Base-by-base conservation (phyloP, 495 filamentous ascomycete species). In the Apodospora peruviana region DNA sequence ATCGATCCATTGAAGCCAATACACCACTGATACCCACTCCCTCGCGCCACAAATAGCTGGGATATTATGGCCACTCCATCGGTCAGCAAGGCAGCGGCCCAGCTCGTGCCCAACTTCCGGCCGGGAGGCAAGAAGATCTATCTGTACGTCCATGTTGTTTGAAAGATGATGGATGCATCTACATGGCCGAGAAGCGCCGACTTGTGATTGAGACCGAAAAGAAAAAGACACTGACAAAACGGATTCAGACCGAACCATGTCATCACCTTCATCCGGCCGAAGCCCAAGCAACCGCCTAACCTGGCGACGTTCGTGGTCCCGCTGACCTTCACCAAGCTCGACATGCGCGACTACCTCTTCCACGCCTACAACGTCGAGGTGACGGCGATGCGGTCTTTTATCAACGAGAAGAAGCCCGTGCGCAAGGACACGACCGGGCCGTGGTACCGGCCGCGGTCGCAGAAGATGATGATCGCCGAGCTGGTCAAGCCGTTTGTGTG, bases 401-500 rank as follows among this genome's bases (percentile, higher is more conserved):
- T 96, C 64, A 79, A 87, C 65, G 80, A 86, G 61, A 74, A 78
- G 56, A 78, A 75, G 41, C 73, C 87, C 23, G 66, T 66, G 44
- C 76, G 70, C 43, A 71, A 70, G 41, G 76, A 72, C 45, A 57
- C 18, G 8, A 58, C 60, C 53, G 69, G 80, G 40, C 61, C 61
- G 41, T 70, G 65, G 60, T 75, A 68, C 59, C 78, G 89, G 20
- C 85, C 87, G 21, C 67, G 73, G 47, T 72, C 80, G 27, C 75
- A 83, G 53, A 96, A 96, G 81, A 86, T 80, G 65, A 96, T 96
- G 91, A 89, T 85, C 22, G 87, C 90, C 40, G 85, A 95, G 73
- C 77, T 96, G 72, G 77, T 72, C 27, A 66, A 81, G 74, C 87
- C 89, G 32, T 96, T 96, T 75, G 80, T 84, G 48, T 96, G 86